Percentiles rank a stretch among this genome's conserved stretches.
These are phyloP conservation scores for Pythium folliculosum DNA, from an alignment of 352 stramenopile genomes.

Conservation along the genomic window DNA sequence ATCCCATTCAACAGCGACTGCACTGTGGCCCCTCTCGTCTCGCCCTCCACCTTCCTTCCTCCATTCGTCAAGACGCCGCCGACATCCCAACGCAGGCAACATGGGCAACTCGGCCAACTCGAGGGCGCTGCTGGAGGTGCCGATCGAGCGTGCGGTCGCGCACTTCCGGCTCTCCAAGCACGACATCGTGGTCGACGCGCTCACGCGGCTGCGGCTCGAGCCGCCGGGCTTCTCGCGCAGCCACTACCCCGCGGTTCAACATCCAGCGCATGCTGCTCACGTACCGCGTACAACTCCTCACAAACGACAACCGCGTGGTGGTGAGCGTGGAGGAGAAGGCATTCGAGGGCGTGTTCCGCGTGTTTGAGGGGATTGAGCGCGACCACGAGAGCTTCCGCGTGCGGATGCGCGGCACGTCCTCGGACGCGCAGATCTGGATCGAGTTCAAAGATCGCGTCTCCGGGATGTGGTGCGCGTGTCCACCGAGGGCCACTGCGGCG, in stretches of 20 bases:
- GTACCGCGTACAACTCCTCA: slow-evolving; percentile 3
- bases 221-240: background rate
- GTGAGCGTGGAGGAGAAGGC: background rate
- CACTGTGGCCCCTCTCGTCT: too few relatives aligned
- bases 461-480: slow-evolving; percentile 3
- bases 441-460: slow-evolving; percentile 17
- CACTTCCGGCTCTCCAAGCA: slow-evolving; percentile 8
- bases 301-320: background rate
- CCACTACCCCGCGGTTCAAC: background rate
- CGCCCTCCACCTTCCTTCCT: too few relatives aligned
- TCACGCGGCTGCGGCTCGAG: slow-evolving; percentile 2
- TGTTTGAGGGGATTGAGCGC: slow-evolving; percentile 7
- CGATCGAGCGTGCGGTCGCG: background rate
- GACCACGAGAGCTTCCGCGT: slow-evolving; percentile 8
- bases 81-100: background rate
- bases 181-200: slow-evolving; percentile 1
- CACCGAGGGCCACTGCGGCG: background rate
- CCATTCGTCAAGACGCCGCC: too few relatives aligned
- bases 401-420: background rate
- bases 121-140: slow-evolving; percentile 11
- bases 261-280: background rate
- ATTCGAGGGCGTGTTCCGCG: background rate
- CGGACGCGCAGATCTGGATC: background rate
- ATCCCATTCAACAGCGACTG: background rate
- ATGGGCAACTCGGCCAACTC: slow-evolving; percentile 18